phyloP scores from a whole-genome alignment of 2,329 filamentous ascomycete species.

The Catunica adiposa region DNA sequence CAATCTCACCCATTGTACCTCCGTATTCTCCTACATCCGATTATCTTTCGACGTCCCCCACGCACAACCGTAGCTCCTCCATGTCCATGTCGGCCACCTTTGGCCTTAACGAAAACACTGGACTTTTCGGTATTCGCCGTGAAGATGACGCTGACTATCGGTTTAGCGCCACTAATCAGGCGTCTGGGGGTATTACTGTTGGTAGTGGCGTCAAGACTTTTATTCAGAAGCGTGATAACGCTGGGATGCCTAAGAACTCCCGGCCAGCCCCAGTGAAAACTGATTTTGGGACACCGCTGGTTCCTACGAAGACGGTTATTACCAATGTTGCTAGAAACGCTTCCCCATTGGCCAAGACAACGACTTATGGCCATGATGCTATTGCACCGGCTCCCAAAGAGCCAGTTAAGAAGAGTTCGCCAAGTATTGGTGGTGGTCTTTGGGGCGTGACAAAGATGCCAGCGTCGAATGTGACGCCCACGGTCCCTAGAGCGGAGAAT shows the following conservation, averaged over 20 bases:
- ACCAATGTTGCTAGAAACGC: conserved; percentile 2
- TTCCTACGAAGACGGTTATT: not conserved
- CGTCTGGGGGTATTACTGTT: conserved; percentile 23
- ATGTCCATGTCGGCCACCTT: conserved; percentile 20
- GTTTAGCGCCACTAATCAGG: conserved; percentile 11
- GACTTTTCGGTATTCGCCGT: conserved; percentile 15
- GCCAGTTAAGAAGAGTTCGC: conserved; percentile 15
- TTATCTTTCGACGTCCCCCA: not conserved
- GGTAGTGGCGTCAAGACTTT: conserved; percentile 25
- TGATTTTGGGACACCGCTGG: not conserved
- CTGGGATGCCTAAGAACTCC: conserved; percentile 5
- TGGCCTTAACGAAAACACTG: conserved; percentile 16
- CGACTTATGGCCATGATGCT: not conserved
- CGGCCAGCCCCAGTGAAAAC: conserved; percentile 1
- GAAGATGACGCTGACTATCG: conserved; percentile 16
- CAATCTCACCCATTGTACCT: conserved; percentile 21
- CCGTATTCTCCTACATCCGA: conserved; percentile 20
- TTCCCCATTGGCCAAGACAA: conserved; percentile 9
- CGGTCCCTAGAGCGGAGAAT: not conserved
- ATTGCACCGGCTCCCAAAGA: conserved; percentile 15
- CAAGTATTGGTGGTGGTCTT: conserved; percentile 28
- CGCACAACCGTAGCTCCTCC: conserved; percentile 28
- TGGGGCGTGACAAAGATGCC: conserved; percentile 25
- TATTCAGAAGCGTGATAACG: conserved; percentile 13
- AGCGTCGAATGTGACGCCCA: not conserved